phyloP scores from a whole-genome alignment of 2,329 filamentous ascomycete species.

The Trichoderma sp. region DNA sequence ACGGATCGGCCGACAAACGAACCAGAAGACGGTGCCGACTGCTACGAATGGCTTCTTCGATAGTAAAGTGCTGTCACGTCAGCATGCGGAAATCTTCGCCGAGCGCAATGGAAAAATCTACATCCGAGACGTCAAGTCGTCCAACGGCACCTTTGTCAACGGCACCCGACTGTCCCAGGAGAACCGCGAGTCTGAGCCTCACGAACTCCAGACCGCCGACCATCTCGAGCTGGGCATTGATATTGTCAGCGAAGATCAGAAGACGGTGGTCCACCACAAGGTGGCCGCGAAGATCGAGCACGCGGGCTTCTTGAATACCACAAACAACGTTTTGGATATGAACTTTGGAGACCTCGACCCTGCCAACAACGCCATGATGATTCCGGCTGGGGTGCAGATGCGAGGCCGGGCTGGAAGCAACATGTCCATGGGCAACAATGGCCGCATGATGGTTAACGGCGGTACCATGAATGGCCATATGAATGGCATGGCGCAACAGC shows the following conservation, averaged over 20 bases:
- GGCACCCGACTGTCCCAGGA: slow-evolving; percentile 86
- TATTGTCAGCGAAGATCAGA: slow-evolving; percentile 98
- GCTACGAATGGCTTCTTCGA: slow-evolving; percentile 94
- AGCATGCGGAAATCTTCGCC: slow-evolving; percentile 97
- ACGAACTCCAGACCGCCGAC: slow-evolving; percentile 88
- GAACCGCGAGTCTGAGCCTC: slow-evolving; percentile 93
- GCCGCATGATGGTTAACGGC: slow-evolving; percentile 59
- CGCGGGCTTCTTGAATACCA: slow-evolving; percentile 77
- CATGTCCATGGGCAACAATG: slow-evolving; percentile 62
- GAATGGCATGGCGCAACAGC: slow-evolving; percentile 69
- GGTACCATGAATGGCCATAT: slow-evolving; percentile 50
- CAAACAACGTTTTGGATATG: slow-evolving; percentile 79
- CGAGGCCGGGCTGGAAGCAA: slow-evolving; percentile 71
- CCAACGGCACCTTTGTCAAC: slow-evolving; percentile 98
- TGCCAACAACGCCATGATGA: slow-evolving; percentile 71
- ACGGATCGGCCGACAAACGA: slow-evolving; percentile 93
- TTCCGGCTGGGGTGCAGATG: slow-evolving; percentile 69
- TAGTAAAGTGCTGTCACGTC: slow-evolving; percentile 93
- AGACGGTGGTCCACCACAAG: slow-evolving; percentile 97
- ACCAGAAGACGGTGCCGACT: slow-evolving; percentile 92
- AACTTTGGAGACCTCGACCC: slow-evolving; percentile 92
- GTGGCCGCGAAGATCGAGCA: slow-evolving; percentile 96
- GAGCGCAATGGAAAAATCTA: slow-evolving; percentile 81
- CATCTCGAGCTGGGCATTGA: slow-evolving; percentile 95
- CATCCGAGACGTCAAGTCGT: slow-evolving; percentile 97